Conservation (phyloP, 208 protist genomes). For the Crithidia bombi region DNA sequence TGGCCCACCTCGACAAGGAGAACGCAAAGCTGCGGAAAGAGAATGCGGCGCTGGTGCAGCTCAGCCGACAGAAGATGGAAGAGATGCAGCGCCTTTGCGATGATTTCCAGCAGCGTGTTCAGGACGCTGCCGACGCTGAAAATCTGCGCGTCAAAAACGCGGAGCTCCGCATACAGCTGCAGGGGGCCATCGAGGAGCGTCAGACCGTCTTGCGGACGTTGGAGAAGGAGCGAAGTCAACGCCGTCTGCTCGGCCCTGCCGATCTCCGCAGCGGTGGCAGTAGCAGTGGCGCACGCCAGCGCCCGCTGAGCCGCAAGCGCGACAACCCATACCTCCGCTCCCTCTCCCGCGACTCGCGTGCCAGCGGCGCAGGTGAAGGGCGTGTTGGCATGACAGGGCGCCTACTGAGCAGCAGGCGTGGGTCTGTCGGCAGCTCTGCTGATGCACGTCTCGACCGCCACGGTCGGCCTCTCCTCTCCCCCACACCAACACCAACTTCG, state of each 20-base stretch:
- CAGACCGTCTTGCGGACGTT: conserved; percentile 39
- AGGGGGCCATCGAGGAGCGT: conserved; percentile 45
- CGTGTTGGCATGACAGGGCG: not conserved
- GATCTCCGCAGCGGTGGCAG: not conserved
- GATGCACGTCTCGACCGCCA: conserved; percentile 6
- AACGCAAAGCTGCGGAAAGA: conserved; percentile 69
- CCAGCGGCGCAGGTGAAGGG: not conserved
- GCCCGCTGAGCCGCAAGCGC: conserved; percentile 3
- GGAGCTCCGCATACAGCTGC: conserved; percentile 49
- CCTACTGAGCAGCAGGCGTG: conserved; percentile 3
- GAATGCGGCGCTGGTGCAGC: conserved; percentile 59
- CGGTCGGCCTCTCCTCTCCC: conserved; percentile 30
- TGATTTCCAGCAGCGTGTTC: conserved; percentile 63
- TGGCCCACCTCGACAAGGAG: conserved; percentile 35
- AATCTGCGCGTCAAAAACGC: conserved; percentile 50
- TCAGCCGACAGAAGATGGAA: conserved; percentile 84
- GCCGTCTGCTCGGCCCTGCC: conserved; percentile 13
- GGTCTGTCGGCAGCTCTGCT: conserved; percentile 1
- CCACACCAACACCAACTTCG: conserved; percentile 24
- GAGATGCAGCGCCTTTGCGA: conserved; percentile 87
- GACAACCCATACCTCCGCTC: conserved; percentile 39
- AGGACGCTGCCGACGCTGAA: conserved; percentile 49
- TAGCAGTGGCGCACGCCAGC: not conserved
- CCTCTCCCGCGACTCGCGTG: conserved; percentile 24
- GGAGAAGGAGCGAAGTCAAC: conserved; percentile 26